phyloP scores from a whole-genome alignment of 768 basidiomycete genomes.

The Kwoniella sp. region DNA sequence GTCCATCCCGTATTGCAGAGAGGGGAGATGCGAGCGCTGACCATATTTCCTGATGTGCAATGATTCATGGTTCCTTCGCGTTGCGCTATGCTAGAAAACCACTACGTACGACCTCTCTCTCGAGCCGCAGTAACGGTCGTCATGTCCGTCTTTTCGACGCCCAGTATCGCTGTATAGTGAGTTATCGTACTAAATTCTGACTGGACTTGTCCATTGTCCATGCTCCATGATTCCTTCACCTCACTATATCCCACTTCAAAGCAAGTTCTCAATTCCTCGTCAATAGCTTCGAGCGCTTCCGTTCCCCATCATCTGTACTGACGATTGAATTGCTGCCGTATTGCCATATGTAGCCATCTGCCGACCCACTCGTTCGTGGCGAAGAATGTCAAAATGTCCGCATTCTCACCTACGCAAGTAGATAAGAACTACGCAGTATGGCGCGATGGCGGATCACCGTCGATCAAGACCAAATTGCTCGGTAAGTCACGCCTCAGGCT shows the following conservation, averaged over 20 bases:
- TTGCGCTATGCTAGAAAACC: constrained; percentile 25
- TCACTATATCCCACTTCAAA: neutral
- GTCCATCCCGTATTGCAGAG: too few relatives aligned
- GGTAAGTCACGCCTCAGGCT: constrained; percentile 28
- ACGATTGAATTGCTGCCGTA: neutral
- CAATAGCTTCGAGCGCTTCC: too few relatives aligned
- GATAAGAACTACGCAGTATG: constrained; percentile 48
- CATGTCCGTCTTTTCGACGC: constrained; percentile 47
- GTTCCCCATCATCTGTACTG: too few relatives aligned
- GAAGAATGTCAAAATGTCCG: constrained; percentile 38
- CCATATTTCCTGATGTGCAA: neutral
- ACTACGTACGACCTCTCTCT: constrained; percentile 54
- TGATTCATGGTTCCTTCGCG: neutral
- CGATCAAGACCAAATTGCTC: constrained; percentile 19
- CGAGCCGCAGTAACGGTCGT: constrained; percentile 48
- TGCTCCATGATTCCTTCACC: too few relatives aligned
- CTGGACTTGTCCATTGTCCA: neutral
- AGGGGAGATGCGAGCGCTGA: neutral
- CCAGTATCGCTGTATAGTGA: constrained; percentile 49
- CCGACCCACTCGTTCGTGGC: constrained; percentile 48
- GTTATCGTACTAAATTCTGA: constrained; percentile 6
- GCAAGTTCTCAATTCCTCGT: neutral
- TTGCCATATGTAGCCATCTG: constrained; percentile 39
- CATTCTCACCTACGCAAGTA: constrained; percentile 39
- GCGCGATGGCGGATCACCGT: constrained; percentile 41